phyloP scores from a whole-genome alignment of 495 filamentous ascomycete genomes.

The Penicillium coprophilum region DNA sequence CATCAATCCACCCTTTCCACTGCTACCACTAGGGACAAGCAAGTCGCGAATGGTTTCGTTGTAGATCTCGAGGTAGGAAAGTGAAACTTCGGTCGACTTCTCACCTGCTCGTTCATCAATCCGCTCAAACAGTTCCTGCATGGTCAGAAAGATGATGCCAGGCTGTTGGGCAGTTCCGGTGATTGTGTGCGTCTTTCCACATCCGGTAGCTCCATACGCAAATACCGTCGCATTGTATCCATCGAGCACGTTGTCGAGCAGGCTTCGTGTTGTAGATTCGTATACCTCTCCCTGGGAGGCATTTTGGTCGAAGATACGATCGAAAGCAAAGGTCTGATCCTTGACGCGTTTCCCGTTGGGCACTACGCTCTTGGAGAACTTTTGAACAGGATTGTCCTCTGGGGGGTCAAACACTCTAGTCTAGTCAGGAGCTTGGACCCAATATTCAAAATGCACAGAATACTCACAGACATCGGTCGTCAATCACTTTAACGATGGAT shows the following conservation, averaged over 20 bases:
- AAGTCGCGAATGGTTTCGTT: constrained; percentile 98
- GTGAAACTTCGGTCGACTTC: constrained; percentile 83
- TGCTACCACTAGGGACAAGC: constrained; percentile 81
- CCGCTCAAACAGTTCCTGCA: constrained; percentile 96
- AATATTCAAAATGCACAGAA: background rate
- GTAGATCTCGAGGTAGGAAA: constrained; percentile 98
- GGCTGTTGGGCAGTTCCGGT: constrained; percentile 91
- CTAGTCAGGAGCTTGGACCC: constrained; percentile 13
- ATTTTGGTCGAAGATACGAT: constrained; percentile 95
- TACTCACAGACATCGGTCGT: constrained; percentile 91
- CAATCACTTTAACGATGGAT: constrained; percentile 91
- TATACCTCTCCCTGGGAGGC: constrained; percentile 92
- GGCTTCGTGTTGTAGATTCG: constrained; percentile 82
- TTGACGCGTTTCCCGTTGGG: constrained; percentile 91
- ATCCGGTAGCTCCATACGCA: constrained; percentile 96
- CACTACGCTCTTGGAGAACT: constrained; percentile 79
- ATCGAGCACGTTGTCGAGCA: constrained; percentile 93
- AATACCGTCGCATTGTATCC: constrained; percentile 99
- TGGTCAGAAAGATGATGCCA: constrained; percentile 97
- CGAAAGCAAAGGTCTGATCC: constrained; percentile 96
- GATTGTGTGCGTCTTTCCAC: constrained; percentile 98
- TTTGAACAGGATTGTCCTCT: constrained; percentile 92
- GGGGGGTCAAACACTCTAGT: constrained; percentile 92
- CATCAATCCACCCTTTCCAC: constrained; percentile 84
- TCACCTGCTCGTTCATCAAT: constrained; percentile 82